A percentile compares a stretch with the other conserved stretches of the same genome.
Conservation (phyloP, 352 stramenopile species). For the Hyaloperonospora arabidopsidis region DNA sequence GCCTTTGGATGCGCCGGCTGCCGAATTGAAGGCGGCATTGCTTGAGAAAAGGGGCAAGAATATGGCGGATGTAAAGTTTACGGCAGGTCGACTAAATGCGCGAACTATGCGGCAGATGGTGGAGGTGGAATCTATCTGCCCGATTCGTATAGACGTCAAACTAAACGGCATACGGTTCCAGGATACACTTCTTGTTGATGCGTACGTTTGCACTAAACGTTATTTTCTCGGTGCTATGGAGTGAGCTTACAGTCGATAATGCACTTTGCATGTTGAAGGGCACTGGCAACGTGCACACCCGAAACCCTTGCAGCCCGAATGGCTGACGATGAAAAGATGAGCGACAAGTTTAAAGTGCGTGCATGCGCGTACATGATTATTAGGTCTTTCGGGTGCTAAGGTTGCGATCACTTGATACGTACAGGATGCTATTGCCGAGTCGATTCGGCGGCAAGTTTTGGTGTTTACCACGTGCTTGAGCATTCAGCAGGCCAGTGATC, state of each 20-base stretch:
- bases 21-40: not conserved
- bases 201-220: constrained; percentile 27
- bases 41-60: constrained; percentile 5
- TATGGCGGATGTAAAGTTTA: constrained; percentile 8
- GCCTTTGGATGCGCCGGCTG: constrained; percentile 22
- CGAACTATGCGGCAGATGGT: constrained; percentile 12
- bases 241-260: not conserved
- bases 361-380: not conserved
- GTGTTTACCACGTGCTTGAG: constrained; percentile 42
- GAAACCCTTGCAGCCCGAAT: constrained; percentile 54
- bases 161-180: constrained; percentile 67
- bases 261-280: constrained; percentile 15
- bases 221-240: not conserved
- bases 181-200: constrained; percentile 65
- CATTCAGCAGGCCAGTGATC: constrained; percentile 14
- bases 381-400: not conserved
- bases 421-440: constrained; percentile 59
- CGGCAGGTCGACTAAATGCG: constrained; percentile 15
- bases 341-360: constrained; percentile 34
- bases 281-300: constrained; percentile 28
- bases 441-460: constrained; percentile 59
- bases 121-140: constrained; percentile 46
- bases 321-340: constrained; percentile 52
- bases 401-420: constrained; percentile 3
- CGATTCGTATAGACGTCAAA: constrained; percentile 72